Evolutionary conservation across 768 basidiomycete species (phyloP).

Genomic region (Sporobolomyces phaffii): DNA sequence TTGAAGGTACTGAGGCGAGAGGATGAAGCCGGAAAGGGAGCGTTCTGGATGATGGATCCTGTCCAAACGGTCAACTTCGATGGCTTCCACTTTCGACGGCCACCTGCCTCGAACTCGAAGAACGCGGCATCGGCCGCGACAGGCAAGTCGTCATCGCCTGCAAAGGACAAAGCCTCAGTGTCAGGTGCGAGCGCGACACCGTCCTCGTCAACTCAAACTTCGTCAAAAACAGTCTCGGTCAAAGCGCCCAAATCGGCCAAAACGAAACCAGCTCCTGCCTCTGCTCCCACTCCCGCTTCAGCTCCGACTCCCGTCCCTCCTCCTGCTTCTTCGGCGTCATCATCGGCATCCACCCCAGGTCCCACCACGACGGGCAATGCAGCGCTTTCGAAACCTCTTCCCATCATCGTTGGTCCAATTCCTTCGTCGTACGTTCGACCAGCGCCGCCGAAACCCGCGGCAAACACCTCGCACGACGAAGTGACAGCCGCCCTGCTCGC

Average conservation of each 20-base stretch:
- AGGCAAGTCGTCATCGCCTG: neutral
- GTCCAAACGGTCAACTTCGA: conserved; percentile 48
- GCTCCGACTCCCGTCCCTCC: neutral
- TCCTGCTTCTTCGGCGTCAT: conserved; percentile 1
- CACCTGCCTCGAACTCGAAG: neutral
- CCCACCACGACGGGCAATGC: neutral
- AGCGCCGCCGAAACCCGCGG: conserved; percentile 50
- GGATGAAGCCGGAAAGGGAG: conserved; percentile 72
- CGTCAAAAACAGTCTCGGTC: neutral
- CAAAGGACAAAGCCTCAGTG: neutral
- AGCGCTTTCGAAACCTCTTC: conserved; percentile 51
- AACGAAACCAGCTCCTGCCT: neutral
- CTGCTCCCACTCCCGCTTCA: neutral
- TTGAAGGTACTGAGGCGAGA: conserved; percentile 63
- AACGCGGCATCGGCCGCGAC: neutral
- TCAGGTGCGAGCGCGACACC: too few species aligned
- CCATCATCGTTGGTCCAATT: conserved; percentile 65
- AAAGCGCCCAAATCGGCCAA: neutral
- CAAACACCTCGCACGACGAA: conserved; percentile 44
- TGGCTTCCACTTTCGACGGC: conserved; percentile 32
- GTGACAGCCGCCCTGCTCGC: conserved; percentile 30
- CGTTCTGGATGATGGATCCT: conserved; percentile 85
- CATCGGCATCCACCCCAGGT: conserved; percentile 2
- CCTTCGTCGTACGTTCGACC: conserved; percentile 55
- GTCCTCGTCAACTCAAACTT: too few species aligned